Percentiles rank a stretch among this genome's conserved stretches.
Evolutionary conservation across 116 monocot genomes (phyloP).

Genomic region (Iris pallida): DNA sequence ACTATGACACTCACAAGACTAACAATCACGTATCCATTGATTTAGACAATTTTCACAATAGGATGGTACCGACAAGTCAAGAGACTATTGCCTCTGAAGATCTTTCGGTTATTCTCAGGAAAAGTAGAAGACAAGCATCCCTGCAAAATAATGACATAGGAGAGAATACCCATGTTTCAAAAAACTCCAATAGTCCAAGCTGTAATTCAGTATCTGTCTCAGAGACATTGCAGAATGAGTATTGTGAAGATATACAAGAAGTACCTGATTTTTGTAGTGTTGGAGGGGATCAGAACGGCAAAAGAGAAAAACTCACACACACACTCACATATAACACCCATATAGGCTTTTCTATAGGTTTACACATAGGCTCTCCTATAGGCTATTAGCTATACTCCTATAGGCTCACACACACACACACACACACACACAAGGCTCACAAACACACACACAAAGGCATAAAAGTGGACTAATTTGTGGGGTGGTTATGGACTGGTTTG

Average conservation of each 20-base stretch:
- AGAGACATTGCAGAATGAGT: slow-evolving; percentile 15
- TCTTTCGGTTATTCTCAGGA: not conserved
- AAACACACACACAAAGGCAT: no score
- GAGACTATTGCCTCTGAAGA: slow-evolving; percentile 4
- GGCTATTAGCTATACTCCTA: no score
- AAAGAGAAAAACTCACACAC: slow-evolving; percentile 21
- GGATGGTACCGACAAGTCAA: slow-evolving; percentile 6
- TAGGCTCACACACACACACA: no score
- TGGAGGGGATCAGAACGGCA: slow-evolving; percentile 15
- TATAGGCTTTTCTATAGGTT: no score
- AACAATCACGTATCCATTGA: slow-evolving; percentile 1
- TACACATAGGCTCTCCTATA: no score
- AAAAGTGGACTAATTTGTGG: no score
- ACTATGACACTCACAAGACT: not conserved
- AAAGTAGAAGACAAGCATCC: slow-evolving; percentile 5
- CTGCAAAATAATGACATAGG: slow-evolving; percentile 1
- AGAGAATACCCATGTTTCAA: not conserved
- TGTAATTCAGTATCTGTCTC: not conserved
- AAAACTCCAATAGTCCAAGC: not conserved
- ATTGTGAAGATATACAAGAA: slow-evolving; percentile 5
- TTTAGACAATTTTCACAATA: slow-evolving; percentile 12
- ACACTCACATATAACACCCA: no score
- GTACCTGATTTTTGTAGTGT: slow-evolving; percentile 5
- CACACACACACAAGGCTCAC: no score
- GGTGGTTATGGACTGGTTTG: no score